Conservation (phyloP, 495 filamentous ascomycete genomes). For the Penicillium cataractarum region DNA sequence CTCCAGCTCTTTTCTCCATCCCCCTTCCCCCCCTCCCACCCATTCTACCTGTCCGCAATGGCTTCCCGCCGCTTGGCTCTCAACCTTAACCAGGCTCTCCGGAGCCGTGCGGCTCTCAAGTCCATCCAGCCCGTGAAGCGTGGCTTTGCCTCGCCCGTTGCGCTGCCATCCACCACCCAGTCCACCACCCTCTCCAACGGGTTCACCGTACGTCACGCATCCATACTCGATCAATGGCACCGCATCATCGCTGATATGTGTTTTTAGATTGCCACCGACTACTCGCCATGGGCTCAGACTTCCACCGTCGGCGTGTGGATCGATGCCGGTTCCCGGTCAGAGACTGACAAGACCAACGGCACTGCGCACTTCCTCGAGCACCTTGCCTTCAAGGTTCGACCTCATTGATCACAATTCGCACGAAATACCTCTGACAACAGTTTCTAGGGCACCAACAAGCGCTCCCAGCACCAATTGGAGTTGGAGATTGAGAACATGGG, state of each 20-base stretch:
- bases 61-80: slow-evolving; percentile 91
- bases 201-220: slow-evolving; percentile 73
- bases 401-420: slow-evolving; percentile 4
- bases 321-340: slow-evolving; percentile 95
- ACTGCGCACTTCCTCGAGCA: slow-evolving; percentile 99
- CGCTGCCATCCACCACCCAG: slow-evolving; percentile 77
- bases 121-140: slow-evolving; percentile 72
- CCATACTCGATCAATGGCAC: slow-evolving; percentile 30
- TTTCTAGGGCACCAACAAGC: slow-evolving; percentile 82
- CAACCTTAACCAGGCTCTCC: slow-evolving; percentile 83
- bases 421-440: slow-evolving; percentile 27
- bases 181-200: slow-evolving; percentile 96
- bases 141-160: slow-evolving; percentile 83
- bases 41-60: slow-evolving; percentile 60
- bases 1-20: slow-evolving; percentile 45
- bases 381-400: slow-evolving; percentile 92
- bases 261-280: slow-evolving; percentile 91
- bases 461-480: slow-evolving; percentile 94
- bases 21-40: slow-evolving; percentile 33
- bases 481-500: slow-evolving; percentile 99
- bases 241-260: slow-evolving; percentile 41
- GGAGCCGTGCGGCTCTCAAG: slow-evolving; percentile 75
- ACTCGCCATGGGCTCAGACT: slow-evolving; percentile 98
- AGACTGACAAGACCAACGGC: slow-evolving; percentile 98
- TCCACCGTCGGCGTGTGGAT: slow-evolving; percentile 99